Conservation (phyloP, 2,329 filamentous ascomycete species). For the Amauroascus niger region DNA sequence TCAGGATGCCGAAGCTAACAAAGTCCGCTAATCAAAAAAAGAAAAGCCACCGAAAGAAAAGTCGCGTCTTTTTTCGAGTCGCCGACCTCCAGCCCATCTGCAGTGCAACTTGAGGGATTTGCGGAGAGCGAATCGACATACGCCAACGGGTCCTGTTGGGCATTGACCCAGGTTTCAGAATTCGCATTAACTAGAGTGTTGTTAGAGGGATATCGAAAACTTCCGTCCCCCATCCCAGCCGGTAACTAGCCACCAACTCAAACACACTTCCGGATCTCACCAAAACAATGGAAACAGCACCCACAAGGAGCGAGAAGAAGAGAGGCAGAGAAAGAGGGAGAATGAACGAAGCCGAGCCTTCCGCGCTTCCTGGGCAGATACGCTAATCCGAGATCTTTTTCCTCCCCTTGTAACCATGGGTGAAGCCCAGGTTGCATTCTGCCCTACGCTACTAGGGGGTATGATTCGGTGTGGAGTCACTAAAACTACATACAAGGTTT, state of each 20-base stretch:
- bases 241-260: no score
- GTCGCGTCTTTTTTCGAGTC: no score
- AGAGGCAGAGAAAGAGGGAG: neutral
- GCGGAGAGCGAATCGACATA: neutral
- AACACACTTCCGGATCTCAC: no score
- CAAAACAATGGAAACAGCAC: neutral
- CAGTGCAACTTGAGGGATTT: neutral
- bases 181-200: no score
- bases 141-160: neutral
- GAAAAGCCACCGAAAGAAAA: no score
- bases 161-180: neutral
- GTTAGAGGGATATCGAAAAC: no score
- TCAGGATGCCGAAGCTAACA: no score
- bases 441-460: neutral
- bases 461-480: neutral
- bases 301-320: neutral
- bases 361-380: neutral
- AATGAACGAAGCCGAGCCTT: neutral
- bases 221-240: no score
- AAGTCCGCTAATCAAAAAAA: neutral
- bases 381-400: neutral
- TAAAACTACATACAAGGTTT: conserved; percentile 8
- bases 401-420: neutral
- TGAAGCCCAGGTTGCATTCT: neutral
- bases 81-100: no score